Conservation (phyloP, 176 grass and related monocot species). For the Raddia distichophylla region DNA sequence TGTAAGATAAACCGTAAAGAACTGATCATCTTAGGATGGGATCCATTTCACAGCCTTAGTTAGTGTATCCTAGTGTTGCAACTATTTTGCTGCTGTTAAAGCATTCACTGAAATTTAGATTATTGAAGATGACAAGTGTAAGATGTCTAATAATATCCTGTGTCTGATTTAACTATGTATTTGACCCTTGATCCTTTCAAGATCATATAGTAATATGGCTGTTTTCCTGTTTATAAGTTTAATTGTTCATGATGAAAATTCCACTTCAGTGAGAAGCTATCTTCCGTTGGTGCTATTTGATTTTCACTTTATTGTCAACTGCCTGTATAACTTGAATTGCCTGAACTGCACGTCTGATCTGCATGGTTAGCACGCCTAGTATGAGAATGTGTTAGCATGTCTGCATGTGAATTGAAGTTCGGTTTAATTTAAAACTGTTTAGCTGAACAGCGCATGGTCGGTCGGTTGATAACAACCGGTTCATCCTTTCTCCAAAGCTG, state of each 20-base stretch:
- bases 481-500: constrained; percentile 46
- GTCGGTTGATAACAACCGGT: not conserved
- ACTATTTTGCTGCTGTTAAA: not conserved
- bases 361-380: not conserved
- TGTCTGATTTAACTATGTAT: not conserved
- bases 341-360: not conserved
- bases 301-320: constrained; percentile 1
- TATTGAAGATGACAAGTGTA: not conserved
- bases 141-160: not conserved
- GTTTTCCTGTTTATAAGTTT: not conserved
- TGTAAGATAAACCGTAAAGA: constrained; percentile 10
- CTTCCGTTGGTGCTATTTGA: not conserved
- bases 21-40: not conserved
- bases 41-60: not conserved
- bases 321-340: not conserved
- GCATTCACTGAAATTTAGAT: not conserved
- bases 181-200: not conserved
- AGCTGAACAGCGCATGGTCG: not conserved
- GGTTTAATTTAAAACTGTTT: not conserved
- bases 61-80: constrained; percentile 2
- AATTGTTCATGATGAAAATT: not conserved
- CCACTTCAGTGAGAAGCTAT: not conserved
- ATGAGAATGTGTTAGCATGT: not conserved
- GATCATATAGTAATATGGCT: not conserved
- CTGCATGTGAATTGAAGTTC: not conserved